Evolutionary conservation across 108 stramenopile species (phyloP), one percentile per base, ranked within the genome.

Genomic region (Chaetoceros muelleri): DNA sequence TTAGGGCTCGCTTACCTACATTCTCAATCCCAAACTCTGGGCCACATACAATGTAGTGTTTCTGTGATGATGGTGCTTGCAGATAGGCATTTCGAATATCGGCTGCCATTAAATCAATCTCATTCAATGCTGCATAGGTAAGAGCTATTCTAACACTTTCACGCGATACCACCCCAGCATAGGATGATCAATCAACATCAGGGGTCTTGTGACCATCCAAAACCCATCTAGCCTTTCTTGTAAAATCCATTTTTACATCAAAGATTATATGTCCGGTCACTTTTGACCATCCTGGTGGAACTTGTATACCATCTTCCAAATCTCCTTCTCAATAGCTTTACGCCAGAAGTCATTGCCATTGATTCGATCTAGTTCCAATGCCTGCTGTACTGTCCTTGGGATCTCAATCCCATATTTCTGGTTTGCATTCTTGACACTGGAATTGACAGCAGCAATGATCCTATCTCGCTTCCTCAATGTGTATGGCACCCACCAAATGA

Each of bases 101-200:
- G n/a, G n/a, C n/a, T 2, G 80, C 76, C 51, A 78, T 66, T 1
- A 74, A 22, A 3, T 65, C 52, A 44, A 67, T 69, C 30, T n/a
- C n/a, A n/a, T n/a, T n/a, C n/a, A n/a, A n/a, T n/a, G n/a, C n/a
- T n/a, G n/a, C n/a, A n/a, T n/a, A n/a, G n/a, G n/a, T n/a, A n/a
- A n/a, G n/a, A n/a, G n/a, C n/a, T n/a, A n/a, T n/a, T n/a, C n/a
- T n/a, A n/a, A n/a, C n/a, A n/a, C n/a, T n/a, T n/a, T n/a, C n/a
- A n/a, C n/a, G n/a, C n/a, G n/a, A n/a, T n/a, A 77, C 64, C 50
- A 76, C 79, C 18, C 62, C 52, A 55, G 75, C 66, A 47, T 69
- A 74, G 2, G 63, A 69, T 30, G 55, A 54, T 8, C 55, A 49
- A 0, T 2, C 20, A 0, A 60, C 49, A 2, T 28, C 30, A 16